Evolutionary conservation across 768 basidiomycete species (phyloP).

Genomic region (Xerocomellus dryophilus): DNA sequence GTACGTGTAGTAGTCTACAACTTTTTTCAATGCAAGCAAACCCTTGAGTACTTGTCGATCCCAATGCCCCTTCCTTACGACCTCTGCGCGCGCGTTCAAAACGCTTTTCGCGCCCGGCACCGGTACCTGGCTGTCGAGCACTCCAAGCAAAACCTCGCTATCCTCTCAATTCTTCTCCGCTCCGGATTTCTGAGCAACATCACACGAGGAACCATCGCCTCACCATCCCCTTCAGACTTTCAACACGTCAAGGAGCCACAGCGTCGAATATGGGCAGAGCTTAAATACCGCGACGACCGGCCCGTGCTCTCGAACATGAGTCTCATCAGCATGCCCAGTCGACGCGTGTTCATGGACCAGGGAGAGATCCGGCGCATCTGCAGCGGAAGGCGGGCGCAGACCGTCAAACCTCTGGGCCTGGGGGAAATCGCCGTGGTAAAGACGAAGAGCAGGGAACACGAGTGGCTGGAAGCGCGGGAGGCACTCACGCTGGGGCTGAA

Average conservation of each 20-base stretch:
- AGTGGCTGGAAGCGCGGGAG: conserved; percentile 92
- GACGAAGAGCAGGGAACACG: conserved; percentile 66
- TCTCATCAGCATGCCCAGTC: conserved; percentile 81
- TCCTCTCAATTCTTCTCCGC: conserved; percentile 88
- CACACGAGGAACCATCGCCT: conserved; percentile 69
- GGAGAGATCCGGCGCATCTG: conserved; percentile 76
- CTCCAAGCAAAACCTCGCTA: conserved; percentile 85
- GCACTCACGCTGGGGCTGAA: conserved; percentile 72
- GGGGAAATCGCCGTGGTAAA: conserved; percentile 89
- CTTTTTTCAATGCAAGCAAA: neutral
- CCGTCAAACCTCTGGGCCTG: conserved; percentile 79
- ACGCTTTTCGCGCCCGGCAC: conserved; percentile 88
- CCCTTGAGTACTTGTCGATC: neutral
- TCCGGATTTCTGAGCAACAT: conserved; percentile 83
- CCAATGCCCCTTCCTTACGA: conserved; percentile 67
- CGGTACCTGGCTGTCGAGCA: conserved; percentile 74
- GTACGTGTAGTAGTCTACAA: no score
- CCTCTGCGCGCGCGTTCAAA: conserved; percentile 88
- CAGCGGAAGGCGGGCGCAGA: conserved; percentile 77
- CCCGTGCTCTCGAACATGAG: conserved; percentile 80
- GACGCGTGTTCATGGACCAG: conserved; percentile 70
- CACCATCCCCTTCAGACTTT: conserved; percentile 66
- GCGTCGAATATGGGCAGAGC: conserved; percentile 85
- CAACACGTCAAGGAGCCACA: conserved; percentile 55
- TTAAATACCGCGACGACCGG: conserved; percentile 90